These are phyloP conservation scores for Zhuliangozyma parablackwelliae DNA, from an alignment of 1,139 yeast genomes.

Conservation along the genomic window DNA sequence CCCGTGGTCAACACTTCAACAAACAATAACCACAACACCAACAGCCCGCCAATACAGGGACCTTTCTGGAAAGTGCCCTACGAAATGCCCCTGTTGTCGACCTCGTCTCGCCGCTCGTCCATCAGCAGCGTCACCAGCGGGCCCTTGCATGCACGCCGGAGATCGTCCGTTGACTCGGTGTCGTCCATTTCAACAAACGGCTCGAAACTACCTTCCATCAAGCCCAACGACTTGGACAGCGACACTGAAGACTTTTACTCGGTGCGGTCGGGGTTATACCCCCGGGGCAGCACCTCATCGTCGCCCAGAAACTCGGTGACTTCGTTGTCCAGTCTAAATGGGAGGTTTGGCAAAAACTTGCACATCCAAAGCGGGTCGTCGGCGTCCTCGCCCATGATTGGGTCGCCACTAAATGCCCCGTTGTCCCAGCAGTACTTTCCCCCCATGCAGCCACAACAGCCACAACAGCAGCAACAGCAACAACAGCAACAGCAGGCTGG, in stretches of 20 bases:
- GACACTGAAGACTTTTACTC: constrained; percentile 41
- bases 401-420: constrained; percentile 5
- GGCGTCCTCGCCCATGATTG: constrained; percentile 9
- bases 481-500: background rate
- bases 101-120: constrained; percentile 28
- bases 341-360: constrained; percentile 32
- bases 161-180: constrained; percentile 13
- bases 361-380: constrained; percentile 8
- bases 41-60: constrained; percentile 39
- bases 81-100: constrained; percentile 37
- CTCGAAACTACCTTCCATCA: constrained; percentile 27
- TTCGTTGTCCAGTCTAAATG: constrained; percentile 43
- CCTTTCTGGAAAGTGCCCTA: constrained; percentile 52
- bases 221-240: constrained; percentile 26
- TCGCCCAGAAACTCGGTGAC: constrained; percentile 47
- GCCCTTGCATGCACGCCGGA: constrained; percentile 5
- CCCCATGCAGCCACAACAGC: constrained; percentile 4
- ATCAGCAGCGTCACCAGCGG: constrained; percentile 17
- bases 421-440: constrained; percentile 1
- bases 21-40: constrained; percentile 7
- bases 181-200: constrained; percentile 28
- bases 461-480: constrained; percentile 1
- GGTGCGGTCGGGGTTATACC: constrained; percentile 19
- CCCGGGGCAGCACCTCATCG: constrained; percentile 26
- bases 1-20: background rate